Evolutionary conservation across 2,329 filamentous ascomycete genomes (phyloP).

Genomic region (Cordyceps cicadae): DNA sequence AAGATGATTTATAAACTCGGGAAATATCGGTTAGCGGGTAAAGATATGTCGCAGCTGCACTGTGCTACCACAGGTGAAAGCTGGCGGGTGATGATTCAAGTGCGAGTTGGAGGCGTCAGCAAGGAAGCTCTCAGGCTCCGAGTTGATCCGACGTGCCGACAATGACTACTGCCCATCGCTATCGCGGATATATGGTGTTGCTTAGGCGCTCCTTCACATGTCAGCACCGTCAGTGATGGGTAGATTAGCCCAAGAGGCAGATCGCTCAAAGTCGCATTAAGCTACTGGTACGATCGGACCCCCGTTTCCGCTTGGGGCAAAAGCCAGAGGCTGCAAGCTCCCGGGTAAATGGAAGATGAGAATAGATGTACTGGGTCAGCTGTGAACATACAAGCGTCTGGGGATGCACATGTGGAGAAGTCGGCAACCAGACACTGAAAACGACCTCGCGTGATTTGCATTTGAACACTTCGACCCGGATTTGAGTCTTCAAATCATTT

Average conservation of each 20-base stretch:
- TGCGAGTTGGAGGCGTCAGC: not conserved
- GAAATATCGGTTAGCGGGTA: not conserved
- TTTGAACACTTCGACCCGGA: no score
- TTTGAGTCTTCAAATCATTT: no score
- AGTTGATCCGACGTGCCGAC: not conserved
- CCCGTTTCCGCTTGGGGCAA: not conserved
- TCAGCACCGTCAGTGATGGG: not conserved
- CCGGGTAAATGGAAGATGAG: not conserved
- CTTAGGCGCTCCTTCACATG: constrained; percentile 1
- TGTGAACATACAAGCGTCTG: not conserved
- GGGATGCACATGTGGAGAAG: not conserved
- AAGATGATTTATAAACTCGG: not conserved
- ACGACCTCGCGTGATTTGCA: not conserved
- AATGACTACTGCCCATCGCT: not conserved
- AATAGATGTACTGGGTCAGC: not conserved
- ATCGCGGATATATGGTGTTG: not conserved
- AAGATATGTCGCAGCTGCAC: not conserved
- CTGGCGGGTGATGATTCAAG: not conserved
- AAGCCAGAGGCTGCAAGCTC: not conserved
- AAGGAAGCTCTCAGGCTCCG: not conserved
- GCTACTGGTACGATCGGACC: not conserved
- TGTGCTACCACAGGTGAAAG: not conserved
- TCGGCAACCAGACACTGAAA: not conserved
- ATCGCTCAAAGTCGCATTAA: not conserved
- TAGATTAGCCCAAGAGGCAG: not conserved